Evolutionary conservation across 768 basidiomycete genomes (phyloP), one percentile per base, ranked within the genome.

Genomic region (Pleurotus sapidus): DNA sequence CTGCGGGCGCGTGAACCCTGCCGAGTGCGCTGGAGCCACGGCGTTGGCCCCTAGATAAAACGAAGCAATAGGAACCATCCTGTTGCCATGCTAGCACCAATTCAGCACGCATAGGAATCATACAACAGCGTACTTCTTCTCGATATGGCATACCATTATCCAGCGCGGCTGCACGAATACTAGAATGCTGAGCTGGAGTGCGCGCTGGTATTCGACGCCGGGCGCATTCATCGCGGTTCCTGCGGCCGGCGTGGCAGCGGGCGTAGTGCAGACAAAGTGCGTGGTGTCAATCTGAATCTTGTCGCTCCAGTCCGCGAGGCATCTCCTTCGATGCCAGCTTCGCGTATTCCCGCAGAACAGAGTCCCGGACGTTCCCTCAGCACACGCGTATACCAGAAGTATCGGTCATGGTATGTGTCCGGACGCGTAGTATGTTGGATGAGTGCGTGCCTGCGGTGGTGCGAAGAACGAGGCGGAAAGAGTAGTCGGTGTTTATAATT

Each of bases 261-360:
- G 93, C 0, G 91, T 93, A 14, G 94, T 96, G 68, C 95, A 96
- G 43, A 98, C 95, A 63, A 97, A 99, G 71, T 99, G 96, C 0
- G 95, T 98, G 8, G 96, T 98, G 68, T 99, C 96, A 58, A 98
- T 95, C 74, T 95, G 92, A 40, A 99, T 95, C 66, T 86, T 89
- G 62, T 95, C 89, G 65, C 86, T 91, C 88, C 89, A 95, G 62
- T 89, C 89, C 0, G 93, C 82, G n/a, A n/a, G n/a, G n/a, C 89
- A 98, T 97, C 64, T 91, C 87, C 46, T 79, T 68, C 53, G 98
- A 72, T 6, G 93, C 92, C 56, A 84, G 69, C 69, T 92, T 93
- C 37, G 89, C 87, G 60, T 93, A 86, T 65, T 91, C 88, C 56
- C 95, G 77, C 57, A 95, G 67, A 3, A 84, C 80, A 0, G 72